Evolutionary conservation across 371 early-diverging fungal genomes (phyloP), one percentile per base, ranked within the genome.

Genomic region (Mucor irregularis): DNA sequence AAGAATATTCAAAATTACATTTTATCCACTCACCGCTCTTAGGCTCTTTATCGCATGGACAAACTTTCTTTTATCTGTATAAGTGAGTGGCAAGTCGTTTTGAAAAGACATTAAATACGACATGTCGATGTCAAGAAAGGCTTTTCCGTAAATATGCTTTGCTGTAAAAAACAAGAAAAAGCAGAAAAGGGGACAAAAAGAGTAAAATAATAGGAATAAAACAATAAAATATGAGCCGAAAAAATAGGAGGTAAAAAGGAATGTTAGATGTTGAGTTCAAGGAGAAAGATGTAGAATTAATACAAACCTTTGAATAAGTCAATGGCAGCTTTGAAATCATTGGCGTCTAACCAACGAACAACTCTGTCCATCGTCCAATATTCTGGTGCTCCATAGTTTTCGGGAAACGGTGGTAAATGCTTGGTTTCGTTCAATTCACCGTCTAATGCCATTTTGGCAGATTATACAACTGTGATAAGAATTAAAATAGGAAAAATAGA

Each of bases 51-150:
- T 67, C 13, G 58, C 50, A 34, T 64, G 62, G 3, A 43, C 64
- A 21, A 75, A 47, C 28, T 62, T 62, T n/a, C 56, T 28, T 16
- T 67, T 62, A 17, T 72, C 72, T n/a, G 64, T 60, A 38, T 56
- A 46, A 19, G 61, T 52, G 22, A 73, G 44, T 8, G 31, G 26
- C n/a, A 65, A 13, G 6, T 65, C 59, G 13, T 49, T 56, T 2
- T 42, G 55, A 17, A 60, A 50, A 17, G 50, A 17, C 43, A 50
- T 48, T 31, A 65, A 60, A 37, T 35, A 60, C 17, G 60, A 24
- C 38, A 60, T 52, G 34, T 60, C 60, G 13, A 60, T 25, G 11
- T 65, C 65, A 14, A 65, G 16, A 53, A 65, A 65, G 4, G 47
- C 40, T 39, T 35, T 60, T 52, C 65, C 65, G 44, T 53, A 55